Conservation (phyloP, 768 basidiomycete species). For the Suillus lakei region DNA sequence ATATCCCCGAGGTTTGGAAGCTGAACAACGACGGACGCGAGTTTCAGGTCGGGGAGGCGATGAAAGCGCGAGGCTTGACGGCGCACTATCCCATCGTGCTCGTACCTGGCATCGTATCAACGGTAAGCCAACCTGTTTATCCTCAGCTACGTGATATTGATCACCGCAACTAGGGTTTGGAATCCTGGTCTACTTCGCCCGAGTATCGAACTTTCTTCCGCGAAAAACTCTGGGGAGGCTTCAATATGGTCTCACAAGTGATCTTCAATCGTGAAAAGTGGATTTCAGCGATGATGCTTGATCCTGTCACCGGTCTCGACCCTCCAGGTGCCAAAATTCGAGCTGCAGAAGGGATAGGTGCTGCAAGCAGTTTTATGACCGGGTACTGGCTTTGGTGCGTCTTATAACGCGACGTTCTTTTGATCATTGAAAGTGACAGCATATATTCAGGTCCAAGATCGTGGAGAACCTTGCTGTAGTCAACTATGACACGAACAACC, state of each 20-base stretch:
- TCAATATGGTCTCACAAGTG: constrained; percentile 83
- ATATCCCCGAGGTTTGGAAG: constrained; percentile 83
- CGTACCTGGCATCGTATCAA: constrained; percentile 91
- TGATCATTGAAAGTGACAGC: background rate
- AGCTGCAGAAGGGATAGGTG: constrained; percentile 91
- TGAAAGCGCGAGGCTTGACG: constrained; percentile 64
- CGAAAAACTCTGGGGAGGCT: constrained; percentile 83
- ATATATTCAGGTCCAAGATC: constrained; percentile 73
- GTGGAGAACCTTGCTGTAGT: constrained; percentile 94
- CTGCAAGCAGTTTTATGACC: constrained; percentile 83
- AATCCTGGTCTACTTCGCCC: constrained; percentile 91
- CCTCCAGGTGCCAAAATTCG: constrained; percentile 84
- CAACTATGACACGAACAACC: constrained; percentile 90
- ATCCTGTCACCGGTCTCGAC: constrained; percentile 91
- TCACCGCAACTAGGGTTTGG: constrained; percentile 61
- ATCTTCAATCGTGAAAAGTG: constrained; percentile 87
- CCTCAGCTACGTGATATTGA: background rate
- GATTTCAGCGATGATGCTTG: constrained; percentile 90
- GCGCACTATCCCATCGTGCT: constrained; percentile 83
- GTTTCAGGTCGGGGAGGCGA: constrained; percentile 74
- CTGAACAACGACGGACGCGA: constrained; percentile 81
- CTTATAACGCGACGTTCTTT: background rate
- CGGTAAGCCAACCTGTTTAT: constrained; percentile 48
- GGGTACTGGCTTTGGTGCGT: constrained; percentile 94
- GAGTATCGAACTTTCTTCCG: constrained; percentile 90